Percentiles rank a stretch among this genome's conserved stretches.
Evolutionary conservation across 2,329 filamentous ascomycete species (phyloP).

Genomic region (Aspergillus terreus): DNA sequence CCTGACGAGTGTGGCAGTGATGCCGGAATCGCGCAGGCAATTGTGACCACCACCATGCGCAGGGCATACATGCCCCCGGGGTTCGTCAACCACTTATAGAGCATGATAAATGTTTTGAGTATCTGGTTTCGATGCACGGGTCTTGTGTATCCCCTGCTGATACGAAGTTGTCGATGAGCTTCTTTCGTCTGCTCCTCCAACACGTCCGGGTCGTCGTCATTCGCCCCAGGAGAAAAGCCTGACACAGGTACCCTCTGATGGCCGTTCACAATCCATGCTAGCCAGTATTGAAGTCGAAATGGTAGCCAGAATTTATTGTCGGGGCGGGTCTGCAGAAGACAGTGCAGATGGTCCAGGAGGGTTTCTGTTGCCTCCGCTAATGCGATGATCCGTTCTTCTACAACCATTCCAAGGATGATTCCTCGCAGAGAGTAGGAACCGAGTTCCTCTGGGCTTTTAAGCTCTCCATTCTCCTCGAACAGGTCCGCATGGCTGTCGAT

Average conservation of each 20-base stretch:
- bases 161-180: constrained; percentile 32
- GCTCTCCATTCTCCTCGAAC: constrained; percentile 19
- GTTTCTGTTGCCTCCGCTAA: neutral
- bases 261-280: constrained; percentile 36
- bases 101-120: constrained; percentile 21
- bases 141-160: constrained; percentile 28
- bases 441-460: constrained; percentile 28
- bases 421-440: constrained; percentile 43
- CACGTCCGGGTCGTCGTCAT: constrained; percentile 20
- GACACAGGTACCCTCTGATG: constrained; percentile 17
- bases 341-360: constrained; percentile 35
- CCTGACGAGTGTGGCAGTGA: constrained; percentile 42
- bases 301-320: constrained; percentile 43
- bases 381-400: constrained; percentile 42
- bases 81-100: constrained; percentile 40
- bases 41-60: constrained; percentile 47
- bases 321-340: constrained; percentile 36
- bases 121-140: constrained; percentile 21
- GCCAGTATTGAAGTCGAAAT: constrained; percentile 34
- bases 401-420: constrained; percentile 44
- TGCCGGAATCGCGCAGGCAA: constrained; percentile 43
- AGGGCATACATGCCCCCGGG: constrained; percentile 46
- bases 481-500: constrained; percentile 18
- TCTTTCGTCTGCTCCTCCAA: constrained; percentile 32
- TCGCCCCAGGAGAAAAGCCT: constrained; percentile 5